These are phyloP conservation scores for Alternaria solani DNA, from an alignment of 2,329 filamentous ascomycete genomes.

Conservation along the genomic window DNA sequence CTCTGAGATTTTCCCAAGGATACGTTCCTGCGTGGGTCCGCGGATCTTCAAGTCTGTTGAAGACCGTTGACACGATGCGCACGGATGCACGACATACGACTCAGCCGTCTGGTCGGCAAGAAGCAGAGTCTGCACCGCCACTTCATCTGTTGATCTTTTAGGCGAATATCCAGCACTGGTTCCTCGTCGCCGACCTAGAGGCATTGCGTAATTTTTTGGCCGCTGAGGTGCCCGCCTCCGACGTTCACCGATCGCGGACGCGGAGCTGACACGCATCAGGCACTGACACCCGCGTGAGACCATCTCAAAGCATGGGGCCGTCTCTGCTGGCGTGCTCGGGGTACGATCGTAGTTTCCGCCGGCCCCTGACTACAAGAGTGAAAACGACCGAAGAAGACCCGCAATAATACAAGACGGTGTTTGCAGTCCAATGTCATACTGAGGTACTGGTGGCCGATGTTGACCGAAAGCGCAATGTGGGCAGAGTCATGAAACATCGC, in stretches of 20 bases:
- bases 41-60: conserved; percentile 10
- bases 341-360: neutral
- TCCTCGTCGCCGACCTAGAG: neutral
- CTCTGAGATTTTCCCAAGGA: conserved; percentile 1
- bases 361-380: conserved; percentile 8
- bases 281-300: neutral
- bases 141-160: neutral
- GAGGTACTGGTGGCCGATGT: conserved; percentile 5
- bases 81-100: conserved; percentile 4
- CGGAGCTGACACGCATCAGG: neutral
- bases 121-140: conserved; percentile 4
- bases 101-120: neutral
- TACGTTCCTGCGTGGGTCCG: neutral
- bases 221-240: neutral
- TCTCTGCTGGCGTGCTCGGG: neutral
- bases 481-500: neutral
- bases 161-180: neutral
- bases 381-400: conserved; percentile 10
- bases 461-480: neutral
- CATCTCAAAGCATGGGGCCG: neutral
- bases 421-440: neutral
- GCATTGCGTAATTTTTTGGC: neutral
- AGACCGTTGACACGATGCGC: neutral
- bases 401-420: conserved; percentile 2
- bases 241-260: neutral